Evolutionary conservation across 345 rosid genomes (phyloP).

Genomic region (Pseudoturritis turrita): DNA sequence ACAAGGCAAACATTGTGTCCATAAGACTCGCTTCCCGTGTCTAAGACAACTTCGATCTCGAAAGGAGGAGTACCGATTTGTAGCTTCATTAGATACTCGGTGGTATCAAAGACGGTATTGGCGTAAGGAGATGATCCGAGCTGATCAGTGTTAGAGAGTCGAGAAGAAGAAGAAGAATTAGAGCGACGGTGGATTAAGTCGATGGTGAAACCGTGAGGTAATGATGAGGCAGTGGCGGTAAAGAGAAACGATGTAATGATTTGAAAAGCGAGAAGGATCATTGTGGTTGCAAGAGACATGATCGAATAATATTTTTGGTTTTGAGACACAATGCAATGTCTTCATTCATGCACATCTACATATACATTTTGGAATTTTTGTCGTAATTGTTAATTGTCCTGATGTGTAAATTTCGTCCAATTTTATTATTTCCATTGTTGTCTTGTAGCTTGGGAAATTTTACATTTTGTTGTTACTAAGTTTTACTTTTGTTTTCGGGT

Average conservation of each 20-base stretch:
- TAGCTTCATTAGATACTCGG: background rate
- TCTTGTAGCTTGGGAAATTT: too few species aligned
- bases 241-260: background rate
- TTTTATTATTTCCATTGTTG: too few species aligned
- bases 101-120: background rate
- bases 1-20: too few species aligned
- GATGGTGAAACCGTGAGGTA: background rate
- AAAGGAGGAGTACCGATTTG: background rate
- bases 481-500: too few species aligned
- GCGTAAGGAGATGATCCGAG: background rate
- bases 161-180: background rate
- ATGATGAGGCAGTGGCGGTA: background rate
- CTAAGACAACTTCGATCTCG: too few species aligned
- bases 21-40: too few species aligned
- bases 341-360: background rate
- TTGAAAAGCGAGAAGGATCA: background rate
- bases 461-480: too few species aligned
- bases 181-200: background rate
- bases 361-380: background rate
- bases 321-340: background rate
- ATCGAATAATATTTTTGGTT: background rate
- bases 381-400: background rate
- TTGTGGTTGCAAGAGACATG: background rate
- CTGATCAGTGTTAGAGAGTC: background rate
- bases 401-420: too few species aligned